Conservation (phyloP, 1,284 basidiomycete species). For the Peniophora sp. region DNA sequence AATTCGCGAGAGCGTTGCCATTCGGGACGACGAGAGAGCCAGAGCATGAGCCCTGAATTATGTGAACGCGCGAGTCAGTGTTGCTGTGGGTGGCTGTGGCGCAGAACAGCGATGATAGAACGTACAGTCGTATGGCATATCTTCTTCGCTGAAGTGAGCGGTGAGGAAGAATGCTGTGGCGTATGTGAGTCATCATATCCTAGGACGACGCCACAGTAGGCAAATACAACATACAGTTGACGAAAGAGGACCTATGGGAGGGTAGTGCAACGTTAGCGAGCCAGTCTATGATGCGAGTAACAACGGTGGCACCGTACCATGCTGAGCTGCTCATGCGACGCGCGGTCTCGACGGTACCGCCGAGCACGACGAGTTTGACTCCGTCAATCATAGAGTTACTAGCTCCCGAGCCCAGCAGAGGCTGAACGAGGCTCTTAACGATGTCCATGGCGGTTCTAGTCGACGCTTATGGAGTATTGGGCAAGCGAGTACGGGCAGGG, state of each 20-base stretch:
- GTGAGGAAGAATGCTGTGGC: conserved; percentile 74
- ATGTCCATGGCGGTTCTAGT: conserved; percentile 52
- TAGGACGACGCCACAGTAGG: conserved; percentile 10
- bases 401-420: conserved; percentile 66
- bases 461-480: no score
- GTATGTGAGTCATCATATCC: conserved; percentile 11
- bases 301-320: conserved; percentile 36
- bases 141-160: conserved; percentile 78
- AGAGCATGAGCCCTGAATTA: conserved; percentile 53
- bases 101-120: conserved; percentile 13
- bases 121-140: conserved; percentile 70
- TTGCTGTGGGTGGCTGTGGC: background rate
- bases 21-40: conserved; percentile 71
- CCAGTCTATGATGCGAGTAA: no score
- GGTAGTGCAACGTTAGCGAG: background rate
- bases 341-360: conserved; percentile 79
- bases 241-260: conserved; percentile 61
- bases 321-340: conserved; percentile 72
- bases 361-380: conserved; percentile 79
- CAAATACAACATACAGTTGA: conserved; percentile 57
- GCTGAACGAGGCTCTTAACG: conserved; percentile 73
- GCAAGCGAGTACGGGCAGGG: no score
- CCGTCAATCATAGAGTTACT: conserved; percentile 74
- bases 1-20: conserved; percentile 81
- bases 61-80: background rate